Base-by-base conservation (phyloP, 768 basidiomycete species). In the Boletus subparvulus region DNA sequence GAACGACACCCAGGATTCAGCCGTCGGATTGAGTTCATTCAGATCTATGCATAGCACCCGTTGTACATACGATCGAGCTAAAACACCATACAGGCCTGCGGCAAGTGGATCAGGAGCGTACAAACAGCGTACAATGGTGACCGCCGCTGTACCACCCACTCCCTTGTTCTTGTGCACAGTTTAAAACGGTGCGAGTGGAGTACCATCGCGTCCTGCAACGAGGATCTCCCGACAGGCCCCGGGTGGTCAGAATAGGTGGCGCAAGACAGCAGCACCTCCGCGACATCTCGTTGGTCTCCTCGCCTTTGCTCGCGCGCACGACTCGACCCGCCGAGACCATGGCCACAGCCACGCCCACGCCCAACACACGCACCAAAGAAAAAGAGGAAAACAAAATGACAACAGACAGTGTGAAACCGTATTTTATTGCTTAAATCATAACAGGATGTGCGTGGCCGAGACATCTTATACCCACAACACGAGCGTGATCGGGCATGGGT, bases 391-490 rank as follows among this genome's bases (percentile, higher is more conserved):
- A 40, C 4, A 11, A 12, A 28, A 26, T n/a, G 21, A 28, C n/a
- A 12, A 21, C 3, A n/a, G 21, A 17, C 9, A 30, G 28, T 16
- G 21, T 21, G 37, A 19, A 19, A 24, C 21, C 5, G 40, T 49
- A 24, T 19, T 42, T 42, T 14, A 19, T 28, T 21, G n/a, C n/a
- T n/a, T n/a, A 10, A 12, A 16, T 43, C 47, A 16, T 24, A 41
- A 8, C 11, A n/a, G 5, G 0, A 16, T 1, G 35, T 8, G 37
- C 9, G 5, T 28, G 28, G 28, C 5, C 28, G 26, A 26, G 5
- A 26, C 26, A 9, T 2, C 40, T 61, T 45, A 65, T 13, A 53
- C 60, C 17, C 63, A 57, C 26, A 63, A 55, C 32, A 55, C 63
- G 37, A 59, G 13, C 55, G 13, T 30, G 47, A 66, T 62, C 28